Evolutionary conservation across 306 rosid species (phyloP).

Genomic region (Ochetophila trinervis): DNA sequence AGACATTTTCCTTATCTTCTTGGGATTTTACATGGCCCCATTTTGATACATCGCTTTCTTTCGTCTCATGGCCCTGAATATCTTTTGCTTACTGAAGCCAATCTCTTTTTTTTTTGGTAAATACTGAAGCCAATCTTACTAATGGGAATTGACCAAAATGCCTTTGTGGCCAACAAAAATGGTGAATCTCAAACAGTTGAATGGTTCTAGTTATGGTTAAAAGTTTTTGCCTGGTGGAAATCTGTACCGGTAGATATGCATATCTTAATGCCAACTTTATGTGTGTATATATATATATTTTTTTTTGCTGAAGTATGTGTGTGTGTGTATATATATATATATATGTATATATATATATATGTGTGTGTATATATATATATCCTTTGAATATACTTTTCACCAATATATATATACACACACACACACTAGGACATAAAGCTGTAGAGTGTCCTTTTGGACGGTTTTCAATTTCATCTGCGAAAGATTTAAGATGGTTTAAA

Average conservation of each 20-base stretch:
- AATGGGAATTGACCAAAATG: background rate
- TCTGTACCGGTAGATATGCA: background rate
- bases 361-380: too few relatives aligned
- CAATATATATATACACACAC: too few relatives aligned
- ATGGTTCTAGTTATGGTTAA: too few relatives aligned
- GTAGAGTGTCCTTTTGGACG: too few relatives aligned
- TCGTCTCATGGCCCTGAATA: background rate
- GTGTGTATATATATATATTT: too few relatives aligned
- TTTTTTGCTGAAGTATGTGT: too few relatives aligned
- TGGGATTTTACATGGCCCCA: conserved; percentile 29
- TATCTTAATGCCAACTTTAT: background rate
- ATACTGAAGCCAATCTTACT: conserved; percentile 2
- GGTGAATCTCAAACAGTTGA: background rate
- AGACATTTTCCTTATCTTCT: conserved; percentile 22
- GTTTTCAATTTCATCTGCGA: too few relatives aligned
- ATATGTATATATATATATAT: too few relatives aligned
- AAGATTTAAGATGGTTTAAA: too few relatives aligned
- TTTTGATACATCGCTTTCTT: conserved; percentile 3
- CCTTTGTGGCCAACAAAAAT: background rate
- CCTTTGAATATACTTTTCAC: too few relatives aligned
- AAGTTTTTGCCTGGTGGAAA: background rate
- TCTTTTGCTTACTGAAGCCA: conserved; percentile 12
- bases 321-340: background rate
- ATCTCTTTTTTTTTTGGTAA: too few relatives aligned
- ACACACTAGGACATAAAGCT: too few relatives aligned